Percentiles rank a stretch among this genome's conserved stretches.
phyloP scores from a whole-genome alignment of 495 filamentous ascomycete species.

The Penicillium psychrofluorescens region DNA sequence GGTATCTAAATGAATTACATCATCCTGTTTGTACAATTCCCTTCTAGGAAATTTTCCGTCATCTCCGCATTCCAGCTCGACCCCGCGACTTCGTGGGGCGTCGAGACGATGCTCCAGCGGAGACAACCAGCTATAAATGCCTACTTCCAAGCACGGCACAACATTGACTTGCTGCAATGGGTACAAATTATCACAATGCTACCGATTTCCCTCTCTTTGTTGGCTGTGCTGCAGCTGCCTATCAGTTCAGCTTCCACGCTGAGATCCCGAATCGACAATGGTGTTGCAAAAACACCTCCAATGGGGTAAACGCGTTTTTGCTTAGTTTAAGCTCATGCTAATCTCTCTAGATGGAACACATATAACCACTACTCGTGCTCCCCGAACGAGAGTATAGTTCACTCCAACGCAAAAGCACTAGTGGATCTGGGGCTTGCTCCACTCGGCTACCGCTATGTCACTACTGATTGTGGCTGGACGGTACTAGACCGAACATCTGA shows the following conservation, averaged over 20 bases:
- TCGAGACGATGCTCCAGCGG: background rate
- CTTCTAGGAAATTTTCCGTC: background rate
- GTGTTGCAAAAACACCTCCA: constrained; percentile 21
- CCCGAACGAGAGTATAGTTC: constrained; percentile 40
- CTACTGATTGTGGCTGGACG: constrained; percentile 52
- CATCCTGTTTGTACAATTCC: background rate
- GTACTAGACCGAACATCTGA: constrained; percentile 31
- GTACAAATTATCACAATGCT: background rate
- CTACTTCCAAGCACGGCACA: background rate
- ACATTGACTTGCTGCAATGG: background rate
- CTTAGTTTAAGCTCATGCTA: background rate
- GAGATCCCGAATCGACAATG: constrained; percentile 16
- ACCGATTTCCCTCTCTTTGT: background rate
- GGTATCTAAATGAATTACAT: background rate
- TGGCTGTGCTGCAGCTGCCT: background rate
- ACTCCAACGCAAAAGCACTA: constrained; percentile 46
- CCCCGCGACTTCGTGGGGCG: background rate
- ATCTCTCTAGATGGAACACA: constrained; percentile 41
- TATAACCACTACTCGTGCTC: constrained; percentile 49
- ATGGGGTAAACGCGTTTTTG: constrained; percentile 19
- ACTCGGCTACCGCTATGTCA: constrained; percentile 48
- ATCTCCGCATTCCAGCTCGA: background rate
- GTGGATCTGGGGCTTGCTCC: constrained; percentile 43
- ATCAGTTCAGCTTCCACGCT: background rate
- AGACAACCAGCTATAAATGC: background rate